Evolutionary conservation across 768 basidiomycete genomes (phyloP).

Genomic region (Boletus edulis): DNA sequence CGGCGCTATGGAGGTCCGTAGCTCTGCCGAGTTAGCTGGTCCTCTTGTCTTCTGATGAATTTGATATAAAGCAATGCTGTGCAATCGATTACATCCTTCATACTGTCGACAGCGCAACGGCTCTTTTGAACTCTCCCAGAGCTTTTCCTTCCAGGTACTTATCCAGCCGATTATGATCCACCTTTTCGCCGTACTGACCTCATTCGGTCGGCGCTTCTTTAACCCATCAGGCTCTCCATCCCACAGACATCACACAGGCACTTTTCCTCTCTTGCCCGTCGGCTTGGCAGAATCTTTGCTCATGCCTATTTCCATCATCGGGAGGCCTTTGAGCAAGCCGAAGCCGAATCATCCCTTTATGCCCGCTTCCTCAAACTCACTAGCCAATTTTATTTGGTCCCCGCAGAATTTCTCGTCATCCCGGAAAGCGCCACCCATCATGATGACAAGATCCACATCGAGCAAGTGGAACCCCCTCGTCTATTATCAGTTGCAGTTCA

Average conservation of each 20-base stretch:
- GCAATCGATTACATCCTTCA: constrained; percentile 96
- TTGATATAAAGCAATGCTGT: constrained; percentile 72
- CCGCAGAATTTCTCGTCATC: constrained; percentile 80
- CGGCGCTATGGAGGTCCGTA: constrained; percentile 76
- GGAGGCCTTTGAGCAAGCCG: constrained; percentile 86
- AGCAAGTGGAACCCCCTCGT: constrained; percentile 39
- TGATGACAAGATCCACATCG: constrained; percentile 24
- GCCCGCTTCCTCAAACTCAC: constrained; percentile 86
- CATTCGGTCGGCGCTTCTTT: not conserved
- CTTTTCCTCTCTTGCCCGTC: constrained; percentile 84
- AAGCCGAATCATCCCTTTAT: constrained; percentile 88
- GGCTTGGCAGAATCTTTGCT: constrained; percentile 92
- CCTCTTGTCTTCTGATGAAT: constrained; percentile 15
- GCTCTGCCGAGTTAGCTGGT: not conserved
- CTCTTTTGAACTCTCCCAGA: constrained; percentile 84
- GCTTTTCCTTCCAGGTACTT: constrained; percentile 88
- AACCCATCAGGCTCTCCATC: constrained; percentile 64
- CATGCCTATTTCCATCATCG: constrained; percentile 96
- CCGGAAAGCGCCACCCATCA: constrained; percentile 43
- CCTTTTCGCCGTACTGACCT: constrained; percentile 21
- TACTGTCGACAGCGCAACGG: constrained; percentile 91
- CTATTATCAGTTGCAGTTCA: constrained; percentile 41
- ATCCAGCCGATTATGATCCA: constrained; percentile 12
- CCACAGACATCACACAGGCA: constrained; percentile 80
- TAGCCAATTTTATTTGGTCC: constrained; percentile 77